A percentile compares a stretch with the other conserved stretches of the same genome.
Evolutionary conservation across 2,329 filamentous ascomycete species (phyloP).

Genomic region (Monilinia fructigena): DNA sequence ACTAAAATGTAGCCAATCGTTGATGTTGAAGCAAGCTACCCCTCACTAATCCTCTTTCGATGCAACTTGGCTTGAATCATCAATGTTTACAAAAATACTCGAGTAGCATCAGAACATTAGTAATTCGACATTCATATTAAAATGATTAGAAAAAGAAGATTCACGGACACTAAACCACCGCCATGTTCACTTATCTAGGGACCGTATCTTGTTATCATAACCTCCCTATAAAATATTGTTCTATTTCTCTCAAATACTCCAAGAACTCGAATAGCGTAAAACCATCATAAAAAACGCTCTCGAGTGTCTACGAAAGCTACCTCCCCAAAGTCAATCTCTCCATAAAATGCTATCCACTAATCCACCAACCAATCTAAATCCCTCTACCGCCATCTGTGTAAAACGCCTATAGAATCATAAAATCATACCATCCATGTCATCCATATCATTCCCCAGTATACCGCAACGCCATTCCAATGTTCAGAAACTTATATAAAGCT

Average conservation of each 20-base stretch:
- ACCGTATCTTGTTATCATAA: neutral
- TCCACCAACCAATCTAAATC: conserved; percentile 2
- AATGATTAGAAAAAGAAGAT: too few relatives aligned
- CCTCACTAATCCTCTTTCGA: conserved; percentile 15
- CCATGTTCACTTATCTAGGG: neutral
- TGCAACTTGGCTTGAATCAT: neutral
- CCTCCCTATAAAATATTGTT: neutral
- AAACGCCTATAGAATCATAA: conserved; percentile 13
- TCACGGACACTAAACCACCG: neutral
- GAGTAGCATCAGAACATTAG: neutral
- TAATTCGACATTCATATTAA: neutral
- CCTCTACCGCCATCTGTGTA: conserved; percentile 7
- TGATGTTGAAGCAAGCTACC: neutral
- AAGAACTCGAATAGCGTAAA: neutral
- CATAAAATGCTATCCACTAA: neutral
- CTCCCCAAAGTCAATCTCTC: neutral
- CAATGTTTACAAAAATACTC: too few relatives aligned
- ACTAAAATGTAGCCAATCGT: conserved; percentile 3
- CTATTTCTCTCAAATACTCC: neutral
- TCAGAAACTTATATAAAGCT: conserved; percentile 5
- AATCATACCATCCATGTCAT: neutral
- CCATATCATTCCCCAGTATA: neutral
- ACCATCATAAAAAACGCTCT: neutral
- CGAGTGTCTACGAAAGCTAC: neutral
- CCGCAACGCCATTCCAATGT: conserved; percentile 18